Percentiles rank a stretch among this genome's conserved stretches.
Evolutionary conservation across 495 filamentous ascomycete genomes (phyloP).

Genomic region (Filosporella fistucella): DNA sequence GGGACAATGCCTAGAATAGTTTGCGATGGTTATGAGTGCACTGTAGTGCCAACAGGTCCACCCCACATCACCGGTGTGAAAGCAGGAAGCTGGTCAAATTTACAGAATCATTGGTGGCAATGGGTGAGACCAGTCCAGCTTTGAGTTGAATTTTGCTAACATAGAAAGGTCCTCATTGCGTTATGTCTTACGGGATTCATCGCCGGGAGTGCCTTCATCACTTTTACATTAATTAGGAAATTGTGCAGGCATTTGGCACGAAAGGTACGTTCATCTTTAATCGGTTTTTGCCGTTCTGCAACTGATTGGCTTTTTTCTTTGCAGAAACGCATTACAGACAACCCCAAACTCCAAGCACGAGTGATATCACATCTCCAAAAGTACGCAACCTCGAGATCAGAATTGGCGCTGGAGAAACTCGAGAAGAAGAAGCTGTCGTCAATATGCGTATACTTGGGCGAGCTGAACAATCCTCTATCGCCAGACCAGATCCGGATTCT

Average conservation of each 20-base stretch:
- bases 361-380: neutral
- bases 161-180: neutral
- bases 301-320: too few relatives aligned
- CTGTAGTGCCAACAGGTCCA: neutral
- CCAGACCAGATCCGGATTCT: conserved; percentile 29
- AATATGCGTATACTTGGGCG: conserved; percentile 33
- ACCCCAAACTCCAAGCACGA: neutral
- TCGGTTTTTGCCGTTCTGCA: too few relatives aligned
- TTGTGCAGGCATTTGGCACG: neutral
- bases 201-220: neutral
- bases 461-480: conserved; percentile 28
- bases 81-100: neutral
- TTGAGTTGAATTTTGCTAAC: neutral
- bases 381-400: neutral
- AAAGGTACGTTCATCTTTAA: neutral
- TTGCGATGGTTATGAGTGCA: too few relatives aligned
- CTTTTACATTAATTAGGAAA: neutral
- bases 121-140: neutral
- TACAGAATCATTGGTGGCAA: neutral
- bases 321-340: neutral
- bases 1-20: too few relatives aligned
- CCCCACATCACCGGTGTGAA: neutral
- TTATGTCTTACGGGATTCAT: neutral
- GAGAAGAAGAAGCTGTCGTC: neutral
- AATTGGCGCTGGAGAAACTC: neutral